Conservation (phyloP, 192 early-diverging fungal genomes). For the Coemansia sp. region DNA sequence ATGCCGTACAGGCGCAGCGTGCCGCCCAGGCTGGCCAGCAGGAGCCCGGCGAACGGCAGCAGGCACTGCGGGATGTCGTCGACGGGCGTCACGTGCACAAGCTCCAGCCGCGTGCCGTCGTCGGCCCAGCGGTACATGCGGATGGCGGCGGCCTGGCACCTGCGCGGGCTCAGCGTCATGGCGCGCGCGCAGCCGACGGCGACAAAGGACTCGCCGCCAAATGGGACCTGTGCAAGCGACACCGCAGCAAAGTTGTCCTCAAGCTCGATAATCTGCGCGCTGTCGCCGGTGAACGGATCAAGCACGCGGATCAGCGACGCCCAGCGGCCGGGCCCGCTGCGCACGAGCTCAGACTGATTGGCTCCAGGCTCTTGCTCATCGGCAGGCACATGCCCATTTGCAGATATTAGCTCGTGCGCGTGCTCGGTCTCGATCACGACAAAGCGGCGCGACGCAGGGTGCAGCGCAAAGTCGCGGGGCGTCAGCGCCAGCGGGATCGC, state of each 20-base stretch:
- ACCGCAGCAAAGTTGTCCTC: slow-evolving; percentile 85
- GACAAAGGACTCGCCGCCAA: slow-evolving; percentile 65
- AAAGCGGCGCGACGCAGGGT: slow-evolving; percentile 77
- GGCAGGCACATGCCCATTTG: too few species aligned
- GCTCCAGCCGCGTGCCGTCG: slow-evolving; percentile 65
- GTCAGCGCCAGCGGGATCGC: slow-evolving; percentile 83
- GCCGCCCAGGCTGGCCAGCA: slow-evolving; percentile 87
- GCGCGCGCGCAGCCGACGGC: slow-evolving; percentile 83
- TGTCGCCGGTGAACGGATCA: slow-evolving; percentile 73
- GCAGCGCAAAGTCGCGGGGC: slow-evolving; percentile 76
- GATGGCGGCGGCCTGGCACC: slow-evolving; percentile 68
- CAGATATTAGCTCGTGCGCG: slow-evolving; percentile 7
- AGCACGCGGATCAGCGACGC: slow-evolving; percentile 82
- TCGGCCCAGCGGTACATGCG: slow-evolving; percentile 69
- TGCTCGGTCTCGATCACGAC: slow-evolving; percentile 89
- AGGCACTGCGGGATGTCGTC: slow-evolving; percentile 74
- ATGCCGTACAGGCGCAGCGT: slow-evolving; percentile 89
- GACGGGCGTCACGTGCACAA: slow-evolving; percentile 60
- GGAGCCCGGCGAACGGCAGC: slow-evolving; percentile 78
- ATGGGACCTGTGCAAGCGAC: slow-evolving; percentile 64
- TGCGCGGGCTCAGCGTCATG: slow-evolving; percentile 66
- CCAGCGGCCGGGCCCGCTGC: slow-evolving; percentile 70
- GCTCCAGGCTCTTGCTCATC: slow-evolving; percentile 8
- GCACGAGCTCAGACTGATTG: slow-evolving; percentile 78
- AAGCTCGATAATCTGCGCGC: slow-evolving; percentile 68